A percentile compares a stretch with the other conserved stretches of the same genome.
Conservation (phyloP, 1,284 basidiomycete species). For the Rhodofomes roseus region DNA sequence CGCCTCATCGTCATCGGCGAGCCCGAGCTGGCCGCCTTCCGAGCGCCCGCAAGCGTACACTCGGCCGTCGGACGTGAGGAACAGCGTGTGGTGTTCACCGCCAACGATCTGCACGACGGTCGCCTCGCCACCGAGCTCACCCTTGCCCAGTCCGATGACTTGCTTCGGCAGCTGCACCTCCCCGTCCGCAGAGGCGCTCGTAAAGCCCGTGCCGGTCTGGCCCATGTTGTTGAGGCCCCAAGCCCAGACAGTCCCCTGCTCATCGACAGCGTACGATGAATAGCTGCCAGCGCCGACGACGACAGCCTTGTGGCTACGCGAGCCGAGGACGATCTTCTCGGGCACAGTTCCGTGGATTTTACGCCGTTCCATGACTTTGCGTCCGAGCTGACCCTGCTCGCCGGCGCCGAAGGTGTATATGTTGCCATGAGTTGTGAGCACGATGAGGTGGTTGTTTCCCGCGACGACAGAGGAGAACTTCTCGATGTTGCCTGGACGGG, state of each 20-base stretch:
- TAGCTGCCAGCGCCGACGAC: constrained; percentile 77
- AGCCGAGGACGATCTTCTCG: constrained; percentile 73
- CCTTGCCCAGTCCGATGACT: constrained; percentile 63
- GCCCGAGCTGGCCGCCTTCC: constrained; percentile 76
- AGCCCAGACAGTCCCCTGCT: constrained; percentile 77
- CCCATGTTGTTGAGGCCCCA: constrained; percentile 87
- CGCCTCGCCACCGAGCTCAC: constrained; percentile 57
- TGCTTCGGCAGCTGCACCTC: constrained; percentile 67
- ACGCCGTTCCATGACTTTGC: constrained; percentile 79
- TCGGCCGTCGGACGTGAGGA: constrained; percentile 78
- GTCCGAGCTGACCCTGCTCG: constrained; percentile 83
- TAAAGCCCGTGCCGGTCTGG: constrained; percentile 59
- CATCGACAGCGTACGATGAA: constrained; percentile 86
- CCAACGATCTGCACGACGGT: constrained; percentile 69
- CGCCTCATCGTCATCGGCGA: constrained; percentile 53
- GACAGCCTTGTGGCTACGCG: constrained; percentile 64
- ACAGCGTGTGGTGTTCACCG: constrained; percentile 86
- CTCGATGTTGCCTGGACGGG: constrained; percentile 17
- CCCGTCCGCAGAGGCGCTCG: constrained; percentile 41
- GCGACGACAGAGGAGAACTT: constrained; percentile 51
- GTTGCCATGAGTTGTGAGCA: constrained; percentile 80
- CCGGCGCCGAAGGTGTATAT: constrained; percentile 88
- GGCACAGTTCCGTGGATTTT: constrained; percentile 86
- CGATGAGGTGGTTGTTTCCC: constrained; percentile 84
- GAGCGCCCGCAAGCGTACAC: constrained; percentile 82